Evolutionary conservation across 1,284 basidiomycete species (phyloP).

Genomic region (Malassezia equina): DNA sequence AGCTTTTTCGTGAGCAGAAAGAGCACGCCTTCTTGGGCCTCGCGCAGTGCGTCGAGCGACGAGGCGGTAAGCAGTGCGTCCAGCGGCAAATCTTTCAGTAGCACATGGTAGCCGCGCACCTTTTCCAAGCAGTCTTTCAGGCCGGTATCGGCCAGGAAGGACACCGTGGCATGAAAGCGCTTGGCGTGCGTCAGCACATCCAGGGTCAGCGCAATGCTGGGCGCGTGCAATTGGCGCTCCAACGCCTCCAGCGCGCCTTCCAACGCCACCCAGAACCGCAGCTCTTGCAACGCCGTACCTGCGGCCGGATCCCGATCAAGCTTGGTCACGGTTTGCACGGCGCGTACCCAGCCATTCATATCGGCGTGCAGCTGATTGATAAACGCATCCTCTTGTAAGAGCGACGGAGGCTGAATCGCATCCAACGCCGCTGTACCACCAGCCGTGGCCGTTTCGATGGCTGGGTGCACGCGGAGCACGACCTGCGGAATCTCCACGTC

Average conservation of each 20-base stretch:
- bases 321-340: conserved; percentile 91
- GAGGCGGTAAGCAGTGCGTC: conserved; percentile 92
- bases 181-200: conserved; percentile 91
- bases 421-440: conserved; percentile 47
- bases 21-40: conserved; percentile 77
- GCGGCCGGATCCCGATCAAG: conserved; percentile 78
- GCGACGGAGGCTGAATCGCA: conserved; percentile 59
- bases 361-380: conserved; percentile 86
- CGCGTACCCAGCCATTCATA: conserved; percentile 96
- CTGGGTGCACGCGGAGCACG: conserved; percentile 79
- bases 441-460: conserved; percentile 62
- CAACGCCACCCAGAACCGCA: conserved; percentile 95
- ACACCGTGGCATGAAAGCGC: conserved; percentile 91
- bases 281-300: conserved; percentile 92
- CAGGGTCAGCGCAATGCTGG: conserved; percentile 82
- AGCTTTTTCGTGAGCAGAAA: conserved; percentile 91
- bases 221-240: conserved; percentile 78
- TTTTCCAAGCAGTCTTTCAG: conserved; percentile 57
- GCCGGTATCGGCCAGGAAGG: conserved; percentile 94
- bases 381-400: conserved; percentile 77
- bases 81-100: conserved; percentile 98
- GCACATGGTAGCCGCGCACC: conserved; percentile 63
- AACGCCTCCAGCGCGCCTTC: conserved; percentile 87
- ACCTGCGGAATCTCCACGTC: conserved; percentile 98
- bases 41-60: conserved; percentile 85